Percentiles rank a stretch among this genome's conserved stretches.
Evolutionary conservation across 2,329 filamentous ascomycete genomes (phyloP).

Genomic region (Ampelomyces quisqualis): DNA sequence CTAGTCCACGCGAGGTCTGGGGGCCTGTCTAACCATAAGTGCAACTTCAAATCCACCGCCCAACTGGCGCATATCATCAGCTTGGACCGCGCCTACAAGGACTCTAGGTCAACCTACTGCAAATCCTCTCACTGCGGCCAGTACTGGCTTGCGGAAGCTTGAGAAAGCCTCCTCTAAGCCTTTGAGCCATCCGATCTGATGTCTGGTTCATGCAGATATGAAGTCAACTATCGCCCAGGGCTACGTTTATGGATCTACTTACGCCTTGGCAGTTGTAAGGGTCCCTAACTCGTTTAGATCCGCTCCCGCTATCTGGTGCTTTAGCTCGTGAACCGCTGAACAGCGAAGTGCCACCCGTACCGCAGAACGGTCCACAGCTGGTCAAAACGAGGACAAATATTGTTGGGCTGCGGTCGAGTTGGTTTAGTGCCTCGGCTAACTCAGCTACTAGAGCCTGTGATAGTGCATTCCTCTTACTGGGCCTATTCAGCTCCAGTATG

Average conservation of each 20-base stretch:
- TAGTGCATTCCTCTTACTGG: slow-evolving; percentile 60
- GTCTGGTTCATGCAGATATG: slow-evolving; percentile 39
- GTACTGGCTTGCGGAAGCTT: slow-evolving; percentile 82
- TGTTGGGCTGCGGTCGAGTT: slow-evolving; percentile 18
- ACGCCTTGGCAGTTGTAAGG: slow-evolving; percentile 76
- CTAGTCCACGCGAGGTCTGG: slow-evolving; percentile 1
- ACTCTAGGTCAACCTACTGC: slow-evolving; percentile 48
- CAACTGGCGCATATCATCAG: slow-evolving; percentile 47
- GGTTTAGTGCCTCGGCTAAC: slow-evolving; percentile 30
- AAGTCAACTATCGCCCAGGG: not conserved
- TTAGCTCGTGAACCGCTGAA: slow-evolving; percentile 9
- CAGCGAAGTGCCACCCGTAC: slow-evolving; percentile 52
- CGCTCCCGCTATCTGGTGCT: slow-evolving; percentile 64
- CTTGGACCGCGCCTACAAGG: not conserved
- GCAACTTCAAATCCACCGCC: slow-evolving; percentile 93
- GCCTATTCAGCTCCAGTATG: slow-evolving; percentile 56
- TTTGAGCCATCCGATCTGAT: slow-evolving; percentile 85
- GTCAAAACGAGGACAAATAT: slow-evolving; percentile 62
- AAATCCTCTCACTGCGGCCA: slow-evolving; percentile 89
- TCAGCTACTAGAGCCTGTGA: slow-evolving; percentile 52
- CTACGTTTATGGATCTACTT: not conserved
- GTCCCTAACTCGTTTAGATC: slow-evolving; percentile 97
- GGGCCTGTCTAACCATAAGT: slow-evolving; percentile 65
- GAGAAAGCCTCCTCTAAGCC: slow-evolving; percentile 82
- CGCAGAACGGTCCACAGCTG: slow-evolving; percentile 68